Base-by-base conservation (phyloP, 495 filamentous ascomycete genomes). In the Penicillium malachiteum region DNA sequence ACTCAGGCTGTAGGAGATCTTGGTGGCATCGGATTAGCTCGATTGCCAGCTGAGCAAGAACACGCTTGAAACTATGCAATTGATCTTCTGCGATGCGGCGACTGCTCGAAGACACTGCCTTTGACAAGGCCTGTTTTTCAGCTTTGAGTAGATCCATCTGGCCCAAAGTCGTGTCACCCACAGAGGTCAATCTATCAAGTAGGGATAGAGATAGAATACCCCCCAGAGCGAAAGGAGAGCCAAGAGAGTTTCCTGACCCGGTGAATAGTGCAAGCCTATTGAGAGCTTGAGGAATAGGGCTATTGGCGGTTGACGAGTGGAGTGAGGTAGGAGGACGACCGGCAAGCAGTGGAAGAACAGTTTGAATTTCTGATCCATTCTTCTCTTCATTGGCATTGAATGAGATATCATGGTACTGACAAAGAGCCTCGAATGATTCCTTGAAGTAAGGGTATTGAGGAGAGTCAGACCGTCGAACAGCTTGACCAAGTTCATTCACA, bases 61-160 rank as follows among this genome's bases (percentile, higher is more conserved):
- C 57, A n/a, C 69, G 64, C 50, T 74, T 75, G 12, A 84, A 74
- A 34, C 78, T 73, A 21, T 58, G 63, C 16, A 76, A 61, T 30
- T 81, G 76, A 49, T 81, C 74, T 14, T 75, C 67, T 1, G 74
- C 61, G 49, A 86, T 69, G 11, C 78, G 69, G 44, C 71, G 26
- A 69, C 75, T 63, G 72, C 73, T 79, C 5, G 62, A 53, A 34
- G 80, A 70, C 5, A 88, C 64, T 34, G 78, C 72, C 52, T 77
- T 76, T 10, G 83, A 84, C 41, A 92, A 70, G 3, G 79, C 73
- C 6, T 82, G 79, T 50, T 89, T 73, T 63, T 92, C 89, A 1
- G 78, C 67, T 62, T 89, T 83, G 2, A 92, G 71, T 26, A 85
- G 79, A 50, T 81, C 76, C 48, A 91, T 75, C 58, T 86, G 82